A percentile compares a stretch with the other conserved stretches of the same genome.
Conservation (phyloP, 1,284 basidiomycete species). For the Coniferiporia sulphurascens region DNA sequence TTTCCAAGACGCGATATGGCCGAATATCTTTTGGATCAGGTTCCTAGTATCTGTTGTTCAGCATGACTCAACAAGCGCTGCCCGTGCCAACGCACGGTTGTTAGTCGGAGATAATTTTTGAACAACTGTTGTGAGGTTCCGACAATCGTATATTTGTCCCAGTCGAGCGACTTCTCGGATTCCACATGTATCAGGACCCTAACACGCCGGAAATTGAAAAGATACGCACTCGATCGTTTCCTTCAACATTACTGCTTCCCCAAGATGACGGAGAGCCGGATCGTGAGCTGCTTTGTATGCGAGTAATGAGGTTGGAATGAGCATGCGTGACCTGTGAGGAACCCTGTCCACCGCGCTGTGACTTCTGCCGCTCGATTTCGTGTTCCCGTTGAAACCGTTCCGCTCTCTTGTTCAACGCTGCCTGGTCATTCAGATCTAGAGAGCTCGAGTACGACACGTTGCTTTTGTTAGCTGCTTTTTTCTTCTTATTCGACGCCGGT, state of each 20-base stretch:
- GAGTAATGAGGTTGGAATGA: conserved; percentile 45
- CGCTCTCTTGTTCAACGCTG: conserved; percentile 63
- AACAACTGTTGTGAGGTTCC: conserved; percentile 87
- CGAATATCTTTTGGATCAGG: conserved; percentile 94
- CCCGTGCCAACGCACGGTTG: conserved; percentile 58
- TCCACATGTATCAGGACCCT: neutral
- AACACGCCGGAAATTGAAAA: neutral
- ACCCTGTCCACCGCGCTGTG: conserved; percentile 27
- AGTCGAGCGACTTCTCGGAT: conserved; percentile 82
- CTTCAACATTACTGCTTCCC: conserved; percentile 59
- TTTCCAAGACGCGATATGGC: conserved; percentile 79
- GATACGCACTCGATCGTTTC: conserved; percentile 53
- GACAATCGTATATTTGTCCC: conserved; percentile 95
- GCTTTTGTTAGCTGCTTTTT: conserved; percentile 34
- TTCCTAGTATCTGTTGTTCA: conserved; percentile 48
- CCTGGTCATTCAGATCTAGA: conserved; percentile 59
- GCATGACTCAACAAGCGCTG: neutral
- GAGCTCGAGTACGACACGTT: conserved; percentile 17
- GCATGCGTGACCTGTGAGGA: conserved; percentile 44
- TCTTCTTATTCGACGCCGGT: conserved; percentile 53
- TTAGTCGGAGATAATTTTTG: conserved; percentile 94
- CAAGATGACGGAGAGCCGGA: conserved; percentile 44
- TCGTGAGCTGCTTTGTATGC: conserved; percentile 33
- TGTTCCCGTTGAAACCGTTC: conserved; percentile 79
- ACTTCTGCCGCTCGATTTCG: conserved; percentile 71